Conservation (phyloP, 1,284 basidiomycete species). For the Pholiota adiposa region DNA sequence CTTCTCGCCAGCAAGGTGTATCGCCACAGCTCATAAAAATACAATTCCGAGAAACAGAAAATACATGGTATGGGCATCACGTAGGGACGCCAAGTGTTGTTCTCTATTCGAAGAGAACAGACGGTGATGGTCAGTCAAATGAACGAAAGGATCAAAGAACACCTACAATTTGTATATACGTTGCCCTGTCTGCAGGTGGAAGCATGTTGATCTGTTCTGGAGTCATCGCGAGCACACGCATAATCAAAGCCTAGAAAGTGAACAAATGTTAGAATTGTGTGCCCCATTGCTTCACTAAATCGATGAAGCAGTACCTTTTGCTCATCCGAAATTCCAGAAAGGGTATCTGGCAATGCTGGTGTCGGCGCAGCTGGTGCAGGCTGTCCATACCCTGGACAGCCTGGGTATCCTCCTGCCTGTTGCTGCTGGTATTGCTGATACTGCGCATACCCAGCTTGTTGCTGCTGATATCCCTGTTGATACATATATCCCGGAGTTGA, state of each 20-base stretch:
- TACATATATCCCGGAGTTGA: slow-evolving; percentile 18
- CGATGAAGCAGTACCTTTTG: slow-evolving; percentile 55
- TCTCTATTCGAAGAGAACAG: slow-evolving; percentile 26
- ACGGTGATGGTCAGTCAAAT: background rate
- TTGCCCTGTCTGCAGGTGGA: slow-evolving; percentile 62
- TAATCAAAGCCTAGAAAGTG: slow-evolving; percentile 58
- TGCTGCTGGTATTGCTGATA: slow-evolving; percentile 8
- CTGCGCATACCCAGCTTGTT: slow-evolving; percentile 12
- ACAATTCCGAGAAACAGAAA: background rate
- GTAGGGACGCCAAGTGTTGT: slow-evolving; percentile 34
- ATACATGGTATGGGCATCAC: slow-evolving; percentile 6
- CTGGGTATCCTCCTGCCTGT: slow-evolving; percentile 15
- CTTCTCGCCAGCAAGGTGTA: too few relatives aligned
- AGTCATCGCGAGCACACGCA: slow-evolving; percentile 71
- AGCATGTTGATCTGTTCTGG: slow-evolving; percentile 69
- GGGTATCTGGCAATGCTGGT: slow-evolving; percentile 45
- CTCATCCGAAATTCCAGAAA: slow-evolving; percentile 67
- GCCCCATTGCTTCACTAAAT: background rate
- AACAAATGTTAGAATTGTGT: background rate
- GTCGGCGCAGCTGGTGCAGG: slow-evolving; percentile 26
- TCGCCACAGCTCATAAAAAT: background rate
- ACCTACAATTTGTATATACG: slow-evolving; percentile 70
- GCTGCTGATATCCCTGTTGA: slow-evolving; percentile 11
- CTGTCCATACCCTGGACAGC: slow-evolving; percentile 23
- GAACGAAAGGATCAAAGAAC: background rate